Percentiles rank a stretch among this genome's conserved stretches.
Evolutionary conservation across 495 filamentous ascomycete species (phyloP).

Genomic region (Lasiosphaeria ovina): DNA sequence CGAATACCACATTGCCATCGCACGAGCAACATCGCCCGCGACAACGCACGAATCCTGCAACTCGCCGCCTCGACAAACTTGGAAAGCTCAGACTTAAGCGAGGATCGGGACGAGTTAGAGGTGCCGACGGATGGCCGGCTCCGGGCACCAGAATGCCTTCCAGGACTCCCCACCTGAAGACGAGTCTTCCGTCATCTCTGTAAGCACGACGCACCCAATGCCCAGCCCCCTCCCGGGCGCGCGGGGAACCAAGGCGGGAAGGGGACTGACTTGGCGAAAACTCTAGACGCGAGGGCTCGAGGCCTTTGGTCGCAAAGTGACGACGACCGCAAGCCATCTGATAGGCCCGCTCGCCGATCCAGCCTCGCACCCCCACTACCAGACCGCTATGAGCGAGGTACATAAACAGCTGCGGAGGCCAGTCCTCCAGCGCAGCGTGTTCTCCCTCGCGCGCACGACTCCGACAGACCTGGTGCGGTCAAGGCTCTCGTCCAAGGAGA

Average conservation of each 20-base stretch:
- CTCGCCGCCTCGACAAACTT: too few species aligned
- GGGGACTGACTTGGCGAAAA: conserved; percentile 8
- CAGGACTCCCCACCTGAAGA: conserved; percentile 48
- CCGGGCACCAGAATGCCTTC: conserved; percentile 51
- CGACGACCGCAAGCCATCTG: conserved; percentile 86
- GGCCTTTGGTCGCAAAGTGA: conserved; percentile 92
- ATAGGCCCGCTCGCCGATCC: conserved; percentile 68
- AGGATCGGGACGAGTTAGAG: too few species aligned
- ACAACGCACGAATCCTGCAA: too few species aligned
- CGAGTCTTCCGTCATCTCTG: conserved; percentile 52
- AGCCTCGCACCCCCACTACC: conserved; percentile 63
- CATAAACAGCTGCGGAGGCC: conserved; percentile 84
- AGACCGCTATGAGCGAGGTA: conserved; percentile 82
- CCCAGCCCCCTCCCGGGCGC: not conserved
- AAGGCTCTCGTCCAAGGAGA: conserved; percentile 85
- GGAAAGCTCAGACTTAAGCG: too few species aligned
- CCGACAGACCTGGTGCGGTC: conserved; percentile 92
- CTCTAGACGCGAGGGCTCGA: conserved; percentile 79
- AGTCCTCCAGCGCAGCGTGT: conserved; percentile 79
- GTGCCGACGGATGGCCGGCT: conserved; percentile 51
- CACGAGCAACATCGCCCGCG: too few species aligned
- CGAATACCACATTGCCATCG: too few species aligned
- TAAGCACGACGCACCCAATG: conserved; percentile 28
- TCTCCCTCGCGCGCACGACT: conserved; percentile 81
- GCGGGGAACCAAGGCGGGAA: not conserved